Percentiles rank a stretch among this genome's conserved stretches.
Evolutionary conservation across 2,329 filamentous ascomycete genomes (phyloP).

Genomic region (Paraphaeosphaeria sporulosa): DNA sequence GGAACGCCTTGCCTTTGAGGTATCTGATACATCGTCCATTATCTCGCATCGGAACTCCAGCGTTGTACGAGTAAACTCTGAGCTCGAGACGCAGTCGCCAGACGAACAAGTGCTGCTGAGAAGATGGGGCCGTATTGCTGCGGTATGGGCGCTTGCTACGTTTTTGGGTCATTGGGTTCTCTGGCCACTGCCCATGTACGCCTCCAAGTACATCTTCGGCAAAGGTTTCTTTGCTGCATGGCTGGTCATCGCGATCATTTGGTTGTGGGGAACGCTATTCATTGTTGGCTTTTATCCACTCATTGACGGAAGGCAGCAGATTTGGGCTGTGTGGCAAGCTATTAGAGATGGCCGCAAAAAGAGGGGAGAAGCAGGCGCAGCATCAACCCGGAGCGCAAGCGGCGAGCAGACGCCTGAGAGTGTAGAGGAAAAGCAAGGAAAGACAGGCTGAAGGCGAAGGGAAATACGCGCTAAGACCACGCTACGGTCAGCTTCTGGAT

Average conservation of each 20-base stretch:
- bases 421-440: background rate
- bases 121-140: conserved; percentile 57
- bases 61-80: background rate
- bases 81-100: conserved; percentile 16
- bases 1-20: conserved; percentile 52
- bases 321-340: conserved; percentile 20
- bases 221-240: conserved; percentile 60
- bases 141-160: conserved; percentile 58
- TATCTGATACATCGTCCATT: conserved; percentile 18
- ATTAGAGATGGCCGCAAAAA: background rate
- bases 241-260: conserved; percentile 61
- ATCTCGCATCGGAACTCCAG: background rate
- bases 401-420: background rate
- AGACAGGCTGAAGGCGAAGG: background rate
- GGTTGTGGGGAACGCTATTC: conserved; percentile 62
- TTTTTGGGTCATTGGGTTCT: conserved; percentile 63
- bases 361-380: background rate
- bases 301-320: conserved; percentile 54
- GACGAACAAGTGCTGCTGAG: conserved; percentile 46
- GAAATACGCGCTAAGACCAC: background rate
- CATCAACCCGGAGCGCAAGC: background rate
- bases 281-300: conserved; percentile 60
- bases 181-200: conserved; percentile 65
- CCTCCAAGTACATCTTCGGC: conserved; percentile 58
- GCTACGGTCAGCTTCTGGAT: background rate